Base-by-base conservation (phyloP, 2,329 filamentous ascomycete species). In the Claviceps purpurea region DNA sequence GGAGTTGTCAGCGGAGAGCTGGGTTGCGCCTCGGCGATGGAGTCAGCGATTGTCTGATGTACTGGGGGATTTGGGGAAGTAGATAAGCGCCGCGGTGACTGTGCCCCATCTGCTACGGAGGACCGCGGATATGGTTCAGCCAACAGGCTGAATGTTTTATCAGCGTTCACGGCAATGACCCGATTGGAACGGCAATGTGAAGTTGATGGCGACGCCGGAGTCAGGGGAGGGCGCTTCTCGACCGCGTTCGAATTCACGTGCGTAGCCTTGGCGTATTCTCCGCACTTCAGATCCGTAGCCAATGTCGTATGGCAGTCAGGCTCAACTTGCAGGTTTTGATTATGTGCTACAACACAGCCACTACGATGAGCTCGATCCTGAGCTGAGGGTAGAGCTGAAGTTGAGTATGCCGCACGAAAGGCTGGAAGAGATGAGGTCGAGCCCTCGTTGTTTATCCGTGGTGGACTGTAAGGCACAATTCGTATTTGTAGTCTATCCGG, bases 141-240 rank as follows among this genome's bases (percentile, higher is more conserved):
- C 56, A 72, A 56, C 52, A 81, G 64, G 16, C 76, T 78, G 58
- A 82, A 81, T 4, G 78, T 81, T 64, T 79, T 79, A 63, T 81
- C 75, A 5, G 76, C 63, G 57, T 80, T 70, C 30, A 81, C 65
- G 50, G 70, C 71, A 54, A 81, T 72, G 34, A 73, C 61, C 55
- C 72, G 63, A 20, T 56, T 61, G 10, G 51, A 46, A 40, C 65
- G 64, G 46, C 62, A 60, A 41, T 49, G 49, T 13, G 64, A 62
- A 20, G 64, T 55, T 11, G 64, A 59, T 22, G 61, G 53, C 34
- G 64, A 61, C 16, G 58, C 61, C 3, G 22, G 49, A 49, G n/a
- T 26, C 6, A 13, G 38, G 26, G 40, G 18, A 34, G 51, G 18
- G 10, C 6, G 30, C 14, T 41, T 22, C 16, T 4, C 13, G 34